Evolutionary conservation across 176 grass and related monocot genomes (phyloP).

Genomic region (Tillandsia fasciculata): DNA sequence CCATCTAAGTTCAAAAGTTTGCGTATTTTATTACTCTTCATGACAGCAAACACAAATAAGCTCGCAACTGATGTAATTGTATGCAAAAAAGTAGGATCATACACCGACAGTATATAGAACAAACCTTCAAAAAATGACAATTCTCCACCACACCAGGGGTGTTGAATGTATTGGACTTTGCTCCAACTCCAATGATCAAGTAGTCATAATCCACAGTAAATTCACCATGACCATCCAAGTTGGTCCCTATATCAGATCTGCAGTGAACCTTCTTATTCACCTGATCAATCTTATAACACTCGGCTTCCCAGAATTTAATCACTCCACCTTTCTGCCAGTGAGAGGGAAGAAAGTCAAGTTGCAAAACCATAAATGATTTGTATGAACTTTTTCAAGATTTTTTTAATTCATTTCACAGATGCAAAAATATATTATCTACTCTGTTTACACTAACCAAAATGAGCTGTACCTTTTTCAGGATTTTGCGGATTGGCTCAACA

Average conservation of each 20-base stretch:
- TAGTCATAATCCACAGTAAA: conserved; percentile 87
- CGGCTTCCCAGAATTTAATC: conserved; percentile 89
- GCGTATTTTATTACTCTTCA: too few species aligned
- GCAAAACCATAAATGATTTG: not conserved
- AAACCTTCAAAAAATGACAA: conserved; percentile 95
- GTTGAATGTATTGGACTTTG: conserved; percentile 77
- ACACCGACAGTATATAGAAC: not conserved
- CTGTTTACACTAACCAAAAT: not conserved
- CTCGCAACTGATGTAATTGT: too few species aligned
- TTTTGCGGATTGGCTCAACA: conserved; percentile 74
- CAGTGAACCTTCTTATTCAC: conserved; percentile 68
- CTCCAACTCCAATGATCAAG: conserved; percentile 73
- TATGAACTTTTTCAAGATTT: not conserved
- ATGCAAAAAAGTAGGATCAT: too few species aligned
- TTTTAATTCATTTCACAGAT: not conserved
- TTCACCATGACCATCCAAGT: conserved; percentile 76
- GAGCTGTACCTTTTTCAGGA: conserved; percentile 62
- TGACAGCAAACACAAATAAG: too few species aligned
- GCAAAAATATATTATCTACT: not conserved
- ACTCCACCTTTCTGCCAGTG: conserved; percentile 69
- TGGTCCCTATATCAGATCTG: conserved; percentile 54
- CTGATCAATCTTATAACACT: conserved; percentile 88
- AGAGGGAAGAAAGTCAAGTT: too few species aligned
- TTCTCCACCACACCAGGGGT: conserved; percentile 79
- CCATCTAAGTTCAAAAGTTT: too few species aligned